These are phyloP conservation scores for Trametes sanguinea DNA, from an alignment of 768 basidiomycete species.

Conservation along the genomic window DNA sequence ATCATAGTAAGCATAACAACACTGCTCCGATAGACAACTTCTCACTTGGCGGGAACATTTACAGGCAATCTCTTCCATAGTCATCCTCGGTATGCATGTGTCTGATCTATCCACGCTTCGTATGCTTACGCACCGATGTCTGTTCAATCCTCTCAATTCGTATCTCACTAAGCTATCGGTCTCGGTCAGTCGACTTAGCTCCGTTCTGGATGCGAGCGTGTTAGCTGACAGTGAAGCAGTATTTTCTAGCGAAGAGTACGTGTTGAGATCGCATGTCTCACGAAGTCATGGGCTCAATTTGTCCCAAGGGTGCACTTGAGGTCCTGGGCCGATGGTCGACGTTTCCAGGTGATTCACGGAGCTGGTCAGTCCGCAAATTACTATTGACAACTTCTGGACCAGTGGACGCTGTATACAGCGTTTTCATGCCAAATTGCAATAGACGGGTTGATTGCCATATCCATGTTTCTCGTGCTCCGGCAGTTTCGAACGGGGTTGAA, in stretches of 20 bases:
- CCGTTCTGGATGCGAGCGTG: no score
- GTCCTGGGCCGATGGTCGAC: background rate
- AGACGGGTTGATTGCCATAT: background rate
- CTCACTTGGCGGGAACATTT: background rate
- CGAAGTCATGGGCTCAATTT: background rate
- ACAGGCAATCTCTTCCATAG: background rate
- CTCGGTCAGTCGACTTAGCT: no score
- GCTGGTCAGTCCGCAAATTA: no score
- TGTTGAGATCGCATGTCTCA: background rate
- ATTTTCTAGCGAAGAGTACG: background rate
- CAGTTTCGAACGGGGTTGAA: slow-evolving; percentile 7
- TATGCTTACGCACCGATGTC: no score
- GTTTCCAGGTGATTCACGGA: background rate
- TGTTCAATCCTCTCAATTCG: no score
- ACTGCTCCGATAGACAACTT: background rate
- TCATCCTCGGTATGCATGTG: background rate
- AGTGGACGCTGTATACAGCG: slow-evolving; percentile 8
- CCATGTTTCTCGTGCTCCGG: slow-evolving; percentile 1
- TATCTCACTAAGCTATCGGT: no score
- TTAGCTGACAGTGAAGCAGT: background rate
- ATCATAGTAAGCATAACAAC: background rate
- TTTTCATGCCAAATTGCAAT: slow-evolving; percentile 8
- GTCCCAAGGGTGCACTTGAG: background rate
- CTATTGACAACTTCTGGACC: no score
- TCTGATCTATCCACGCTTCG: no score